These are phyloP conservation scores for Mycena vulgaris DNA, from an alignment of 768 basidiomycete genomes.

Conservation along the genomic window DNA sequence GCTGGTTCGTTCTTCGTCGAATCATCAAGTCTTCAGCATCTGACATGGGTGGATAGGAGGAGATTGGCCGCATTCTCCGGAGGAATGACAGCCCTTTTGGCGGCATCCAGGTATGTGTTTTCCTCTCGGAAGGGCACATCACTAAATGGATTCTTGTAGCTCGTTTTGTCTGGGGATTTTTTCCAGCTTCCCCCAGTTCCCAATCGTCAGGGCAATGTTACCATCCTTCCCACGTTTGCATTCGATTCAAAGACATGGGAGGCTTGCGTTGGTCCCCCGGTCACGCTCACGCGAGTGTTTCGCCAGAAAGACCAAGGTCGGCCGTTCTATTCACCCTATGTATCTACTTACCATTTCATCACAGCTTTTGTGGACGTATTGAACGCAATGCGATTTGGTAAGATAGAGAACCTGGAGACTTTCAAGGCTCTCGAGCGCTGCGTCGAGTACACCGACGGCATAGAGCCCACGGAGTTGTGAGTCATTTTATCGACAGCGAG, in stretches of 20 bases:
- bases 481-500: constrained; percentile 35
- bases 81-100: constrained; percentile 77
- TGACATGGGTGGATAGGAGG: constrained; percentile 60
- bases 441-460: constrained; percentile 77
- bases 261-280: constrained; percentile 69
- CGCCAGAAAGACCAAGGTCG: constrained; percentile 87
- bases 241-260: constrained; percentile 88
- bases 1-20: constrained; percentile 61
- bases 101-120: constrained; percentile 80
- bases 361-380: constrained; percentile 87
- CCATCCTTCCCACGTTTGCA: constrained; percentile 72
- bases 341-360: neutral
- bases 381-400: constrained; percentile 89
- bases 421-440: constrained; percentile 73
- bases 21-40: constrained; percentile 45
- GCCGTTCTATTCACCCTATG: constrained; percentile 6
- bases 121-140: neutral
- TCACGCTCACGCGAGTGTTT: constrained; percentile 82
- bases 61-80: constrained; percentile 73
- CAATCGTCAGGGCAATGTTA: constrained; percentile 61
- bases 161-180: constrained; percentile 91
- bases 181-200: constrained; percentile 91
- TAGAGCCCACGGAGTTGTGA: constrained; percentile 88
- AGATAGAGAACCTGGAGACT: constrained; percentile 53
- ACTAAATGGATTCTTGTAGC: constrained; percentile 55